Percentiles rank a stretch among this genome's conserved stretches.
Conservation (phyloP, 2,329 filamentous ascomycete species). For the Chrysosporium queenslandicum region DNA sequence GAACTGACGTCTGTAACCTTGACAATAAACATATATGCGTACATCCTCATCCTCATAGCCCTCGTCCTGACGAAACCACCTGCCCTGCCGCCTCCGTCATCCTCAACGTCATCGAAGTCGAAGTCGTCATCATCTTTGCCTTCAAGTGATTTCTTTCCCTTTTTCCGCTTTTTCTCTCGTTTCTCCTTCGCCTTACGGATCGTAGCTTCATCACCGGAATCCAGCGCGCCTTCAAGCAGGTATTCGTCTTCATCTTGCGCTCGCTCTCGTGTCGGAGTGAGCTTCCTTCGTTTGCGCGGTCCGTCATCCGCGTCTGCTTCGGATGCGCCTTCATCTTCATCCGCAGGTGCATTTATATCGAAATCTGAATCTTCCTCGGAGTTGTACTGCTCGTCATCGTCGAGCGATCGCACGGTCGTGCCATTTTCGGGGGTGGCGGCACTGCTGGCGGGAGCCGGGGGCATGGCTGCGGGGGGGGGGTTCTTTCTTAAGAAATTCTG, state of each 20-base stretch:
- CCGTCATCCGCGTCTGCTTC: slow-evolving; percentile 26
- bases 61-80: slow-evolving; percentile 46
- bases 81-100: slow-evolving; percentile 39
- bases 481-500: no score
- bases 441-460: neutral
- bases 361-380: slow-evolving; percentile 39
- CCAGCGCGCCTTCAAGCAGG: slow-evolving; percentile 33
- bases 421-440: neutral
- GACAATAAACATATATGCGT: slow-evolving; percentile 17
- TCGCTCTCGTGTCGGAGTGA: slow-evolving; percentile 19
- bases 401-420: neutral
- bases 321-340: slow-evolving; percentile 23
- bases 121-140: slow-evolving; percentile 26
- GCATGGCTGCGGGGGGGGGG: neutral
- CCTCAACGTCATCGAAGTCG: slow-evolving; percentile 17
- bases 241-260: slow-evolving; percentile 16
- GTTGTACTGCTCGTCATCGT: slow-evolving; percentile 24
- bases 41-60: slow-evolving; percentile 43
- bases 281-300: slow-evolving; percentile 33
- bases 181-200: slow-evolving; percentile 41
- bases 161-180: slow-evolving; percentile 30
- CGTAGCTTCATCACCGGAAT: slow-evolving; percentile 49
- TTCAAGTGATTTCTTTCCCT: slow-evolving; percentile 21
- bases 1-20: neutral
- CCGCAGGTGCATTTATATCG: slow-evolving; percentile 27